Base-by-base conservation (phyloP, 2,329 filamentous ascomycete genomes). In the Neopestalotiopsis clavispora region DNA sequence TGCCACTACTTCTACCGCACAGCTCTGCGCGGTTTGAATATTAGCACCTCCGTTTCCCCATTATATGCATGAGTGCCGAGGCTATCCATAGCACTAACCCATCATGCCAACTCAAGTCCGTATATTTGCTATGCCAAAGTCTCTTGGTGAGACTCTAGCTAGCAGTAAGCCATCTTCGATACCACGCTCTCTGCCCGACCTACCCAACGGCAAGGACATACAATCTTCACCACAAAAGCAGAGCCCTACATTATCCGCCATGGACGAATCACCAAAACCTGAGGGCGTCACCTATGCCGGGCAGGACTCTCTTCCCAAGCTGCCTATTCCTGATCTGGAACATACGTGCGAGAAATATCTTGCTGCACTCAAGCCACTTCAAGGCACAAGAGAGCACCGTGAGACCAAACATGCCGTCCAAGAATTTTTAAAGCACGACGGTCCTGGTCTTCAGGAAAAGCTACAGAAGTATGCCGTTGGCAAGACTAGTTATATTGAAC, bases 401-500 rank as follows among this genome's bases (percentile, higher is more conserved):
- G 94, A 98, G 69, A 97, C 93, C 0, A 89, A 87, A 74, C 87
- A 91, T 70, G 94, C 95, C 0, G 91, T 97, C 0, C 85, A 91
- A 12, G 94, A 97, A 38, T 98, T 98, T 73, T 81, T 98, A 56
- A 90, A 87, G 74, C 84, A 86, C 0, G 95, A 98, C 71, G 96
- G 96, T 0, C 93, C 92, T 0, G 90, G 92, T 60, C 82, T 99
- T 62, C 95, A 99, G 78, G 94, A 96, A 70, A 95, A 92, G 80
- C 82, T 98, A 68, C 96, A 95, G 84, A 90, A 91, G 75, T 99
- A 98, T 84, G 95, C 96, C 9, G 90, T 90, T 63, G 94, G 92
- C 59, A 95, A 95, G 82, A 94, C 94, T 49, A 98, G 95, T 81
- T 99, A 98, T 78, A 98, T 99, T 75, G 96, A 98, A 79, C 96